Evolutionary conservation across 2,329 filamentous ascomycete species (phyloP).

Genomic region (Trichoderma endophyticum): DNA sequence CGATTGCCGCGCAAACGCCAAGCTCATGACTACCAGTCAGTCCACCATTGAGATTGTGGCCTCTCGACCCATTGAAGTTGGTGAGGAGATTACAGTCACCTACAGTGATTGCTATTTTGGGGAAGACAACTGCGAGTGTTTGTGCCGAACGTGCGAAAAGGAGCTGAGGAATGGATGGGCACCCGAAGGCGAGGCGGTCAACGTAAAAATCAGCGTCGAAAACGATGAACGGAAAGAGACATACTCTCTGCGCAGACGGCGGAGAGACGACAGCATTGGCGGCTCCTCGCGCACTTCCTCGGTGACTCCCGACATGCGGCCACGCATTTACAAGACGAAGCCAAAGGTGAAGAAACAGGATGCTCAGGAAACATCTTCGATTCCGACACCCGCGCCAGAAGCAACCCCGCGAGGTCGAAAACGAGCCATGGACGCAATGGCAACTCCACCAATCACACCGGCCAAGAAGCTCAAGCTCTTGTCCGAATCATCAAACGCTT

Average conservation of each 20-base stretch:
- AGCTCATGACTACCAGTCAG: conserved; percentile 76
- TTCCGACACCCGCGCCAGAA: conserved; percentile 29
- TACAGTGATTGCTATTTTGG: conserved; percentile 98
- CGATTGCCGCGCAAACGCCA: conserved; percentile 90
- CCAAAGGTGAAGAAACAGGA: conserved; percentile 34
- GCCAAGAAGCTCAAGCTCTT: conserved; percentile 46
- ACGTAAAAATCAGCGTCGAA: conserved; percentile 53
- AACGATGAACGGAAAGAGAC: conserved; percentile 43
- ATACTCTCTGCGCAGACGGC: conserved; percentile 55
- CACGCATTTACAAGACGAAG: conserved; percentile 44
- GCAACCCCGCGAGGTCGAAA: conserved; percentile 34
- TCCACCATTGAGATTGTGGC: conserved; percentile 91
- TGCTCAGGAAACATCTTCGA: conserved; percentile 34
- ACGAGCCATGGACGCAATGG: conserved; percentile 42
- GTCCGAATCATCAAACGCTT: conserved; percentile 22
- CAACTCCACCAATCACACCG: conserved; percentile 55
- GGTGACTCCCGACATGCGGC: conserved; percentile 53
- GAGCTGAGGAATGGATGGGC: conserved; percentile 79
- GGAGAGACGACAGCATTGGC: conserved; percentile 49
- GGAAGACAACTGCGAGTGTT: conserved; percentile 87
- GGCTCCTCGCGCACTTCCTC: conserved; percentile 56
- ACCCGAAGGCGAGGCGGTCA: conserved; percentile 45
- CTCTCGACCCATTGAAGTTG: conserved; percentile 73
- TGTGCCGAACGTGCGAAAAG: conserved; percentile 84
- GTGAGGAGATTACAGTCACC: conserved; percentile 94